phyloP scores from a whole-genome alignment of 352 stramenopile species.

The Globisporangium emineosum region DNA sequence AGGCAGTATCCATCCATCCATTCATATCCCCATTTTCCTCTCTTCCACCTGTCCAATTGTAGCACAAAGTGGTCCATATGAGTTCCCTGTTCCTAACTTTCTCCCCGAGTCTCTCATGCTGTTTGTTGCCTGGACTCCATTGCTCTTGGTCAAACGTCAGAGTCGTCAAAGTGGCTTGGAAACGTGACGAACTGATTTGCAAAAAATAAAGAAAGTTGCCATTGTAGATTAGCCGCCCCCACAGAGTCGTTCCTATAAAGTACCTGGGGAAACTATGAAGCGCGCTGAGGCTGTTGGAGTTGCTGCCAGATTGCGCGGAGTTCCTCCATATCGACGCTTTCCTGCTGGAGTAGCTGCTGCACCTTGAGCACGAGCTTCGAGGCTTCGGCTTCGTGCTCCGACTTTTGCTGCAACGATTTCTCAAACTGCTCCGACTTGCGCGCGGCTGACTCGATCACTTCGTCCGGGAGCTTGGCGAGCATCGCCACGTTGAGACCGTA shows the following conservation, averaged over 20 bases:
- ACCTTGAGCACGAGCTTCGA: slow-evolving; percentile 22
- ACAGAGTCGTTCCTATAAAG: neutral
- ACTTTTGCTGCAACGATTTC: slow-evolving; percentile 50
- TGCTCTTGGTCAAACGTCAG: neutral
- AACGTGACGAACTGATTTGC: neutral
- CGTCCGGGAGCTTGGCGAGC: slow-evolving; percentile 94
- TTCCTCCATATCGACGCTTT: slow-evolving; percentile 12
- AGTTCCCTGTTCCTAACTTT: neutral
- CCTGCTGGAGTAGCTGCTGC: slow-evolving; percentile 17
- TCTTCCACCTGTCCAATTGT: neutral
- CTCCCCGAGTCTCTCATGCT: neutral
- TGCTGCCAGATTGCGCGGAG: slow-evolving; percentile 25
- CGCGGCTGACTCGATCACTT: slow-evolving; percentile 92
- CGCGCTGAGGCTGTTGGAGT: neutral
- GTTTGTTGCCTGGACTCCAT: neutral
- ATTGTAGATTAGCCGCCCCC: neutral
- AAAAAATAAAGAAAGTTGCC: neutral
- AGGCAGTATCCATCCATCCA: neutral
- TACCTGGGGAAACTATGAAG: neutral
- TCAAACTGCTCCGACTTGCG: slow-evolving; percentile 91
- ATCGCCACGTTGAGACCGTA: slow-evolving; percentile 99
- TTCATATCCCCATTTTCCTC: neutral
- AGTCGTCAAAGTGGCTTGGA: no score
- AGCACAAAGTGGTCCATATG: neutral
- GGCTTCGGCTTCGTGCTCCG: slow-evolving; percentile 31